Base-by-base conservation (phyloP, 345 rosid species). In the Salix brachista region DNA sequence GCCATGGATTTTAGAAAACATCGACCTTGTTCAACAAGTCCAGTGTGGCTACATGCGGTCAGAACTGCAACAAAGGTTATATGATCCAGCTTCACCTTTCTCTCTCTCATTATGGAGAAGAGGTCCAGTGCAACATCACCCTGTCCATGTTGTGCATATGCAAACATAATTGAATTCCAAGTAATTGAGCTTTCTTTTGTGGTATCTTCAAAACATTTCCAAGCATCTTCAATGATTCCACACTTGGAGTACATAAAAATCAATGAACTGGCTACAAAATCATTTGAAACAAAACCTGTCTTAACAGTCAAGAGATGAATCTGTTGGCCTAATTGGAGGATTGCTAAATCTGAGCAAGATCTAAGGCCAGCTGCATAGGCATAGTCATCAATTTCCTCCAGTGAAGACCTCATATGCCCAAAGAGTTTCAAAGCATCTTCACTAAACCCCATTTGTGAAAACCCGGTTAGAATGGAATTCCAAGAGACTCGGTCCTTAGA, bases 211-310 rank as follows among this genome's bases (percentile, higher is more conserved):
- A 91, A 92, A 60, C 90, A 88, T 70, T 83, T 90, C 64, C 48
- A 79, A 73, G 96, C 94, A 56, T 85, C 83, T 78, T 85, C 84
- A 52, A 92, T 85, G 4, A 87, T 82, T 48, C 97, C 97, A 69
- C 96, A 89, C 79, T 89, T 92, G 30, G 94, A 89, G 80, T 92
- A 92, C 95, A 89, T 88, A 71, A 88, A 87, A 80, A 92, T 88
- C 79, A 89, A 78, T 60, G 94, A 86, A 84, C 94, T 88, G n/a
- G 90, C 90, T 23, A 92, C 96, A 82, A 88, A 92, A 28, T 87
- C 88, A 68, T 91, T 92, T 8, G 77, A 78, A 73, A 82, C 87
- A 16, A 86, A 91, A 25, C 96, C 85, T 21, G 87, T 84, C 80
- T 90, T 88, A 77, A 81, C 70, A 28, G 91, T 76, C 34, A 86